Evolutionary conservation across 2,329 filamentous ascomycete species (phyloP), one percentile per base, ranked within the genome.

Genomic region (Neurospora sp.): DNA sequence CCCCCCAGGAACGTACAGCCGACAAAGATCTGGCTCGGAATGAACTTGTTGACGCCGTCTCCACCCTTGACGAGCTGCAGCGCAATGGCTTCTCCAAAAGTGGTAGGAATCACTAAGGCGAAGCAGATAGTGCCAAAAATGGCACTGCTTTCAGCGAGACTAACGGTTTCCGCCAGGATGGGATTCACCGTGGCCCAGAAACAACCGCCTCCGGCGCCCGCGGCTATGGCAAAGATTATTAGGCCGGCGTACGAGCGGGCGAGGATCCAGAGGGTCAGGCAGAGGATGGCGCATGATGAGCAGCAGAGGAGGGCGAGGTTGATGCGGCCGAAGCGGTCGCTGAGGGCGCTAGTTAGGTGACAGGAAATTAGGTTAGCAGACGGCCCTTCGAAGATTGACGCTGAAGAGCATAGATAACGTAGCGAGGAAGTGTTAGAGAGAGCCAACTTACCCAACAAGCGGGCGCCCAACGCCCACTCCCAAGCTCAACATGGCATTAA

Each of bases 1-100:
- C 83, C 87, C 0, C 79, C 84, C n/a, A 89, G 76, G 76, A 89
- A 90, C 84, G 89, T 88, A 75, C 85, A 85, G 0, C 86, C 88
- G 0, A 85, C 83, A 74, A 88, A 90, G 1, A 90, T 73, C 75
- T 89, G 88, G 2, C 87, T 84, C 12, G 85, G 83, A 0, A 87
- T 81, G 73, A 88, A 90, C 37, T 82, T 80, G 0, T 81, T 82
- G n/a, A 82, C 82, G 1, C 79, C 78, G 2, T 78, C 78, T 19
- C 33, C 36, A 3, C 66, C 68, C 37, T 70, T 41, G 8, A 76
- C 75, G 68, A 88, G 83, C 71, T 86, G 82, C 46, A 89, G 79
- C 0, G 83, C 86, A 69, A 88, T 86, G 0, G 84, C 79, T 72
- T 80, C 78, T 3, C 77, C 77, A 72, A 81, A 87, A 0, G 84